Base-by-base conservation (phyloP, 2,329 filamentous ascomycete genomes). In the Cercospora brassicicola region DNA sequence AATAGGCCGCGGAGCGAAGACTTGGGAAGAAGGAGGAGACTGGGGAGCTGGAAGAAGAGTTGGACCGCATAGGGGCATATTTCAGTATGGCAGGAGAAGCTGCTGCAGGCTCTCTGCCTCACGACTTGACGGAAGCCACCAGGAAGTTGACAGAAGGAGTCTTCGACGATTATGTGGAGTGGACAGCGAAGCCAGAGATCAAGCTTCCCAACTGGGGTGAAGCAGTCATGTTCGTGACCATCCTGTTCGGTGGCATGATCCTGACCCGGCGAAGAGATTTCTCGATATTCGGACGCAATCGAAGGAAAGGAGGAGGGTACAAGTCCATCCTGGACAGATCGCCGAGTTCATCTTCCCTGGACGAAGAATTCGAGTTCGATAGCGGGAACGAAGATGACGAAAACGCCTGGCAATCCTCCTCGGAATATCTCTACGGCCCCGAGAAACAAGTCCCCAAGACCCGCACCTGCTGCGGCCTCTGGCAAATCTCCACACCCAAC, bases 381-480 rank as follows among this genome's bases (percentile, higher is more conserved):
- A 74, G 77, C 9, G 77, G 79, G 53, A 75, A 76, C 67, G 78
- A 82, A 55, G 75, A 78, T 65, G 77, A 79, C 59, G 73, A 28
- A 75, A 18, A 2, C 9, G 36, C 33, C 7, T 45, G 42, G 23
- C 20, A 39, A 20, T 23, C 13, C 1, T 15, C 36, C 30, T 3
- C 75, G 78, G 51, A 67, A 64, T 39, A 59, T 18, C 28, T 59
- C 28, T 72, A 77, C 6, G 74, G 76, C 30, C 77, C 77, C 2
- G 73, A 76, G 15, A 83, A 81, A 63, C 73, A 80, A 61, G 79
- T 80, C 3, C 80, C 83, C 13, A 88, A 87, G 76, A 80, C 82
- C 67, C 82, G 86, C 18, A 76, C 75, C 26, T 84, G 84, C 72
- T 86, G 83, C 72, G 84, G 87, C n/a, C 76, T 82, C 53, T 67